A percentile compares a stretch with the other conserved stretches of the same genome.
phyloP scores from a whole-genome alignment of 1,284 basidiomycete species.

The Irpex rosettiformis region DNA sequence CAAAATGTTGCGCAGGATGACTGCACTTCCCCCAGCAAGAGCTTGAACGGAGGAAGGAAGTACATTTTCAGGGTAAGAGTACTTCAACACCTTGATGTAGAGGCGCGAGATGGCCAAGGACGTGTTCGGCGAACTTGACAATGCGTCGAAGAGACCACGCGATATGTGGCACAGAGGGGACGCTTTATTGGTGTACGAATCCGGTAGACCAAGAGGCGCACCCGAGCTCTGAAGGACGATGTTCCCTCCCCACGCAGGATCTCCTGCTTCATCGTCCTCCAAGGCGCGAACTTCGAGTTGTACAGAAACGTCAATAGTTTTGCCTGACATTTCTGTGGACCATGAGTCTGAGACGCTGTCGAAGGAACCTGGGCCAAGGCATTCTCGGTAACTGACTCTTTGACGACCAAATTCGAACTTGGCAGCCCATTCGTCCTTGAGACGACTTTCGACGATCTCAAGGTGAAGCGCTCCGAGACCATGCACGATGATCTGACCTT shows the following conservation, averaged over 20 bases:
- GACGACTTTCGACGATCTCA: conserved; percentile 80
- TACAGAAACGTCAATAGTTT: conserved; percentile 42
- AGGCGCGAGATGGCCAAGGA: conserved; percentile 63
- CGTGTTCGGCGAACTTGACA: conserved; percentile 75
- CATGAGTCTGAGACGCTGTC: conserved; percentile 39
- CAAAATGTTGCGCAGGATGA: conserved; percentile 58
- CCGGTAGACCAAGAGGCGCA: conserved; percentile 50
- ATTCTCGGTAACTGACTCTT: conserved; percentile 78
- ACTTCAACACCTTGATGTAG: conserved; percentile 49
- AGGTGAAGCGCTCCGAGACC: conserved; percentile 85
- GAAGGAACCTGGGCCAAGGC: conserved; percentile 41
- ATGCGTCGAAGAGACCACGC: conserved; percentile 62
- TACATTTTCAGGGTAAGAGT: conserved; percentile 37
- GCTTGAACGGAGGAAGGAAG: conserved; percentile 40
- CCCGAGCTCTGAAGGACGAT: conserved; percentile 54
- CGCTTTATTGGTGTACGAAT: conserved; percentile 38
- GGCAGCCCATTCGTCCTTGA: conserved; percentile 78
- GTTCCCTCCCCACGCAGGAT: conserved; percentile 73
- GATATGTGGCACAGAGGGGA: conserved; percentile 49
- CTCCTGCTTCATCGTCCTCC: conserved; percentile 51
- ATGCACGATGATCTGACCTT: conserved; percentile 81
- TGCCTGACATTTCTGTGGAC: conserved; percentile 61
- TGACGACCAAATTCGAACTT: conserved; percentile 76
- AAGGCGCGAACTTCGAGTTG: conserved; percentile 52
- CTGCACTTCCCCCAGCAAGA: conserved; percentile 62